Conservation (phyloP, 176 grass and related monocot species). For the Bolboschoenus planiculmis region DNA sequence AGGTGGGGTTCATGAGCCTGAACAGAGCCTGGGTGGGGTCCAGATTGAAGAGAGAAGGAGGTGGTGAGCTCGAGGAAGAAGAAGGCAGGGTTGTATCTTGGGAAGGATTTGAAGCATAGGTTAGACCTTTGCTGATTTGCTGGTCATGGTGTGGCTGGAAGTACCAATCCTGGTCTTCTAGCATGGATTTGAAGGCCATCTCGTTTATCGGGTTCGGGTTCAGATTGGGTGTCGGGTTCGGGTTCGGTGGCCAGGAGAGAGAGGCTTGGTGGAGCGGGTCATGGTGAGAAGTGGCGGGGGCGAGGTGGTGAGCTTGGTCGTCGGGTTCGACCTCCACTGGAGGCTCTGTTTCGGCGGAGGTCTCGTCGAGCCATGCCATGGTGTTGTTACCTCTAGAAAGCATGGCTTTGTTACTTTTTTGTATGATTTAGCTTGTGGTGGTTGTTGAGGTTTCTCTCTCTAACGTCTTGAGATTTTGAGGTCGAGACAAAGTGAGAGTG, state of each 20-base stretch:
- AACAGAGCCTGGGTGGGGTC: slow-evolving; percentile 16
- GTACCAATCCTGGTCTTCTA: slow-evolving; percentile 46
- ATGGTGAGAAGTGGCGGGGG: not conserved
- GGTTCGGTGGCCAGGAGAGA: slow-evolving; percentile 14
- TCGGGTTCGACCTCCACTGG: not conserved
- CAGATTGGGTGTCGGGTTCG: not conserved
- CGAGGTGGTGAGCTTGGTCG: slow-evolving; percentile 5
- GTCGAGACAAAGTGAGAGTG: not conserved
- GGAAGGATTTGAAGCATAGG: slow-evolving; percentile 23
- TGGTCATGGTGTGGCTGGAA: slow-evolving; percentile 23
- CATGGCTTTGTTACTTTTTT: slow-evolving; percentile 22
- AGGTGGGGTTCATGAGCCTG: slow-evolving; percentile 39
- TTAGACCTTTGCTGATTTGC: slow-evolving; percentile 26
- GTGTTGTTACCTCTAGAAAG: slow-evolving; percentile 45
- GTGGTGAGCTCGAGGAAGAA: slow-evolving; percentile 15
- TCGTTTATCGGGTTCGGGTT: slow-evolving; percentile 27
- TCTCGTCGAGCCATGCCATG: slow-evolving; percentile 59
- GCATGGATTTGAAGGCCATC: slow-evolving; percentile 45
- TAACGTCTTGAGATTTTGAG: not conserved
- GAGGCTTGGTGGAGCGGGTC: slow-evolving; percentile 4
- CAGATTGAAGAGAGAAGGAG: slow-evolving; percentile 39
- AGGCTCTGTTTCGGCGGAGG: slow-evolving; percentile 12
- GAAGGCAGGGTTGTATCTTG: slow-evolving; percentile 29
- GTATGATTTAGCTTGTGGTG: not conserved
- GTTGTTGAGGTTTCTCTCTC: not conserved